Percentiles rank a stretch among this genome's conserved stretches.
These are phyloP conservation scores for Biscutella laevigata DNA, from an alignment of 441 rosid genomes.

Conservation along the genomic window DNA sequence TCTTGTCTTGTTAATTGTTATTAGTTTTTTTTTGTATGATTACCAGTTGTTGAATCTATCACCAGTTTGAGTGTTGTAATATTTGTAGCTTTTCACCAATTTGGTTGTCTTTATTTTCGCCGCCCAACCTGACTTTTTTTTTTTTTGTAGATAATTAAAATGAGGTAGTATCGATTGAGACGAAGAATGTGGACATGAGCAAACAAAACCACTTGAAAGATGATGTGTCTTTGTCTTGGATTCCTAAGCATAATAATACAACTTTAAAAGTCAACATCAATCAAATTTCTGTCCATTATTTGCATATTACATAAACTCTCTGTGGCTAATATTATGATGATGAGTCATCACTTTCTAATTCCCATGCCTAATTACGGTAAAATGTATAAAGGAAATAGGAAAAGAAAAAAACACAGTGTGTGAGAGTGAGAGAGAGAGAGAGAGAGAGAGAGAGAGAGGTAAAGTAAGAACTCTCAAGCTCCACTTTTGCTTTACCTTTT, in stretches of 20 bases:
- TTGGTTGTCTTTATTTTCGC: no score
- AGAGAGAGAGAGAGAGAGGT: conserved; percentile 21
- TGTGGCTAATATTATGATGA: conserved; percentile 18
- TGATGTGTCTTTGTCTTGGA: conserved; percentile 22
- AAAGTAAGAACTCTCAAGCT: conserved; percentile 15
- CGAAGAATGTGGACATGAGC: conserved; percentile 19
- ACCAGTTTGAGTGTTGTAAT: conserved; percentile 24
- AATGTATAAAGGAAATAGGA: conserved; percentile 7
- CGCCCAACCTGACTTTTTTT: no score
- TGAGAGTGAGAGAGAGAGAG: no score
- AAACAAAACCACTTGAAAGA: conserved; percentile 17
- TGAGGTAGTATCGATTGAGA: no score
- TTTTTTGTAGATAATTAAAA: no score
- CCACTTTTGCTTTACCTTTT: conserved; percentile 18
- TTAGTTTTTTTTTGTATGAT: no score
- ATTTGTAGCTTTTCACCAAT: conserved; percentile 17
- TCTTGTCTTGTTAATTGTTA: conserved; percentile 22
- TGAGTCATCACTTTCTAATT: conserved; percentile 19
- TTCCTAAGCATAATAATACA: conserved; percentile 20
- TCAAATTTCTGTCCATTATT: conserved; percentile 20
- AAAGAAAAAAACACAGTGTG: background rate
- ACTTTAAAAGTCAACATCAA: conserved; percentile 24
- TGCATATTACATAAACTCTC: no score
- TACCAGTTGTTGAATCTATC: conserved; percentile 10
- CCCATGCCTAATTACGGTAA: conserved; percentile 26